Conservation (phyloP, 805 yeast genomes). For the Blastobotrys robertii region DNA sequence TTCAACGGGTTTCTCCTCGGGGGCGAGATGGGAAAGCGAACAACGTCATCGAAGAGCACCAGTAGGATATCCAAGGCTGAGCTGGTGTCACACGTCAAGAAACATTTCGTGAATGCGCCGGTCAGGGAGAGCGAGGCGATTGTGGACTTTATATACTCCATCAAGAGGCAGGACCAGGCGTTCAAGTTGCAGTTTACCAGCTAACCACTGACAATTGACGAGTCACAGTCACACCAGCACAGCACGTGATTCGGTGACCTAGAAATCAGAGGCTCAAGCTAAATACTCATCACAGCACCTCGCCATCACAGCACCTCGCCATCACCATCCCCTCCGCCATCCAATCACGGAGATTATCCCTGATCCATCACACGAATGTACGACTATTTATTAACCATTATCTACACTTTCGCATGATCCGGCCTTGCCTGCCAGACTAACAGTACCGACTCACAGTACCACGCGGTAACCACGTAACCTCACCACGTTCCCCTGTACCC, state of each 20-base stretch:
- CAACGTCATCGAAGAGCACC: constrained; percentile 34
- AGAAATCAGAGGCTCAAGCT: no score
- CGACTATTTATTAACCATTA: no score
- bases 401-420: no score
- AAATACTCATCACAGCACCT: no score
- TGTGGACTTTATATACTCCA: constrained; percentile 81
- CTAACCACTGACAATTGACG: neutral
- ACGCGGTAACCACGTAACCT: no score
- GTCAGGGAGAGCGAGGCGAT: constrained; percentile 78
- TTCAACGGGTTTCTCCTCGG: constrained; percentile 60
- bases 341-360: no score
- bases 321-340: neutral
- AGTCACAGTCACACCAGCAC: no score
- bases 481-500: no score
- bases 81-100: constrained; percentile 49
- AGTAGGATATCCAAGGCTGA: constrained; percentile 47
- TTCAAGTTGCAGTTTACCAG: constrained; percentile 17
- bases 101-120: constrained; percentile 52
- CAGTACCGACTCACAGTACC: no score
- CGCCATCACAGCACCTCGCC: constrained; percentile 1
- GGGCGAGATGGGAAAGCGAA: constrained; percentile 64
- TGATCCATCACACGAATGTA: no score
- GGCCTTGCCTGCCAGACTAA: no score
- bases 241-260: no score
- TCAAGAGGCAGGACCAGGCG: constrained; percentile 51